Percentiles rank a stretch among this genome's conserved stretches.
Conservation (phyloP, 148 eudicot genomes). For the Rhododendron griersonianum region DNA sequence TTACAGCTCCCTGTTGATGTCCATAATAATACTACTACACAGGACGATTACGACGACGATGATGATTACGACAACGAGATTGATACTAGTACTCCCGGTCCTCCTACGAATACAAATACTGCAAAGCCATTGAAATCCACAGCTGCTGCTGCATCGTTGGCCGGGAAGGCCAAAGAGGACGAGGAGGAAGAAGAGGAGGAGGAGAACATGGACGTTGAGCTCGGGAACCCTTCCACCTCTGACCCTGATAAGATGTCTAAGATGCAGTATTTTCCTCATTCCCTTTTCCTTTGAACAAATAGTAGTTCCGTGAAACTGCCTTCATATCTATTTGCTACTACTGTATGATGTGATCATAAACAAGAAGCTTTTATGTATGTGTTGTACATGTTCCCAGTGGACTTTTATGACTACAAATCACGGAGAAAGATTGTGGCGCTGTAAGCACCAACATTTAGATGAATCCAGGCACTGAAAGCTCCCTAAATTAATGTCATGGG, state of each 20-base stretch:
- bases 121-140: slow-evolving; percentile 33
- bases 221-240: slow-evolving; percentile 49
- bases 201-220: slow-evolving; percentile 84
- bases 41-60: slow-evolving; percentile 30
- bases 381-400: neutral
- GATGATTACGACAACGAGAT: neutral
- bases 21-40: slow-evolving; percentile 27
- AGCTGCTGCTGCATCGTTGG: slow-evolving; percentile 19
- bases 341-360: neutral
- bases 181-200: slow-evolving; percentile 75
- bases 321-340: neutral
- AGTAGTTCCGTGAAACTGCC: neutral
- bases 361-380: neutral
- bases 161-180: slow-evolving; percentile 60
- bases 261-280: slow-evolving; percentile 67
- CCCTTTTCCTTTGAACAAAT: neutral
- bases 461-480: neutral
- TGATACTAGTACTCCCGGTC: neutral
- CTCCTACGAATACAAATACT: slow-evolving; percentile 10
- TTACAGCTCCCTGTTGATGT: slow-evolving; percentile 16
- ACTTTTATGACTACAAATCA: neutral
- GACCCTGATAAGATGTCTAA: slow-evolving; percentile 87
- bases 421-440: neutral
- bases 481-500: neutral
- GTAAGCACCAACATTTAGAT: neutral